A percentile compares a stretch with the other conserved stretches of the same genome.
phyloP scores from a whole-genome alignment of 345 rosid genomes.

The Excoecaria cochinchinensis region DNA sequence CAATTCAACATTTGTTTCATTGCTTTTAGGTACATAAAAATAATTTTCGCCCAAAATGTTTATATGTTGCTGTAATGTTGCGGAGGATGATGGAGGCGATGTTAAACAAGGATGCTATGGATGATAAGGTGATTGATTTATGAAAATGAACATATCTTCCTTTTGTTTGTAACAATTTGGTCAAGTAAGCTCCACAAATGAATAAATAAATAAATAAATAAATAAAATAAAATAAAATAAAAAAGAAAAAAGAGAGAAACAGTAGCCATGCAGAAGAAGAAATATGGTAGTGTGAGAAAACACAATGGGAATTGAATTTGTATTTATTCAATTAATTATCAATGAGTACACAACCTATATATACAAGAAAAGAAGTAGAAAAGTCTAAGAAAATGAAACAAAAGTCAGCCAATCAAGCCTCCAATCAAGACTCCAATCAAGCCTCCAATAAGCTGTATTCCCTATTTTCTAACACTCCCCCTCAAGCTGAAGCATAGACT shows the following conservation, averaged over 20 bases:
- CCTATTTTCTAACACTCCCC: too few relatives aligned
- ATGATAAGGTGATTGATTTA: conserved; percentile 73
- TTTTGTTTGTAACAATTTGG: neutral
- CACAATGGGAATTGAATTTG: too few relatives aligned
- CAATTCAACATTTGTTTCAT: conserved; percentile 23
- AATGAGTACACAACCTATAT: too few relatives aligned
- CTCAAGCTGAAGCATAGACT: too few relatives aligned
- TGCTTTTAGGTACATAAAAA: conserved; percentile 51
- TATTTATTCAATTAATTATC: too few relatives aligned
- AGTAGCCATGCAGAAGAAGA: neutral
- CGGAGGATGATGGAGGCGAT: conserved; percentile 94
- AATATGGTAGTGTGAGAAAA: too few relatives aligned
- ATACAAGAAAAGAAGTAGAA: too few relatives aligned
- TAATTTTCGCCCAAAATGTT: conserved; percentile 83
- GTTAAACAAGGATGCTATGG: conserved; percentile 92
- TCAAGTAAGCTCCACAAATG: neutral
- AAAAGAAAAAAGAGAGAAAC: neutral
- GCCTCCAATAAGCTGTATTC: too few relatives aligned
- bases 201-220: too few relatives aligned
- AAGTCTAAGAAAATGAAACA: too few relatives aligned
- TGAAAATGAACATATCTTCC: neutral
- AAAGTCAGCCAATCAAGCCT: too few relatives aligned
- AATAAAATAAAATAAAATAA: neutral
- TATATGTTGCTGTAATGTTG: conserved; percentile 93
- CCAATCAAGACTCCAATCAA: too few relatives aligned